Evolutionary conservation across 2,329 filamentous ascomycete genomes (phyloP).

Genomic region (Diaporthe sp.): DNA sequence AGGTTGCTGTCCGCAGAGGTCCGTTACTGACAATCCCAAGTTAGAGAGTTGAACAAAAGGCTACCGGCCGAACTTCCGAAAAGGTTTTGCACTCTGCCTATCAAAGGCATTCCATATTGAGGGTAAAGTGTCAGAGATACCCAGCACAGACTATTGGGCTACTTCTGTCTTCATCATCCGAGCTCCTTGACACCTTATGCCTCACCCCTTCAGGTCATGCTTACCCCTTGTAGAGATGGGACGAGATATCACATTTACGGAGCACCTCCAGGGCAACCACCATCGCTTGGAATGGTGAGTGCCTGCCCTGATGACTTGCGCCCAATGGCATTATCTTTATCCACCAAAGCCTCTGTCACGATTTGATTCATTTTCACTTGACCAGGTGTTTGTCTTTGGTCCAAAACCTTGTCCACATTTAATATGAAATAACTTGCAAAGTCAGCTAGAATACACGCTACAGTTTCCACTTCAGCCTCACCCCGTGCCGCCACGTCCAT

Average conservation of each 20-base stretch:
- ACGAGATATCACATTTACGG: not conserved
- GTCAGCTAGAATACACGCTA: not conserved
- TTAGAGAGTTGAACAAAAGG: not conserved
- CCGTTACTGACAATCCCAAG: not conserved
- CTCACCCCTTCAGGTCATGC: constrained; percentile 5
- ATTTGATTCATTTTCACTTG: not conserved
- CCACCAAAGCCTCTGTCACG: not conserved
- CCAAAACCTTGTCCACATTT: not conserved
- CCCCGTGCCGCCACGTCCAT: not conserved
- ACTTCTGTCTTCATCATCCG: not conserved
- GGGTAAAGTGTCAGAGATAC: not conserved
- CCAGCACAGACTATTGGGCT: not conserved
- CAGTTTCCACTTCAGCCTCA: not conserved
- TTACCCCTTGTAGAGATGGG: not conserved
- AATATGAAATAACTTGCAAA: not conserved
- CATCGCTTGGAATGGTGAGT: not conserved
- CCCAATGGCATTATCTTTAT: not conserved
- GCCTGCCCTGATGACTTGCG: not conserved
- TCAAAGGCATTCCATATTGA: not conserved
- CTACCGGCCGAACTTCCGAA: not conserved
- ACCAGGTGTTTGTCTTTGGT: not conserved
- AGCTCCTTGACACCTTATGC: constrained; percentile 16
- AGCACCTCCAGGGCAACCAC: too few relatives aligned
- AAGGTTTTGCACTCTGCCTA: not conserved
- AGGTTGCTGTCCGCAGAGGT: not conserved